A percentile compares a stretch with the other conserved stretches of the same genome.
Evolutionary conservation across 352 stramenopile species (phyloP).

Genomic region (Phytophthora pistaciae): DNA sequence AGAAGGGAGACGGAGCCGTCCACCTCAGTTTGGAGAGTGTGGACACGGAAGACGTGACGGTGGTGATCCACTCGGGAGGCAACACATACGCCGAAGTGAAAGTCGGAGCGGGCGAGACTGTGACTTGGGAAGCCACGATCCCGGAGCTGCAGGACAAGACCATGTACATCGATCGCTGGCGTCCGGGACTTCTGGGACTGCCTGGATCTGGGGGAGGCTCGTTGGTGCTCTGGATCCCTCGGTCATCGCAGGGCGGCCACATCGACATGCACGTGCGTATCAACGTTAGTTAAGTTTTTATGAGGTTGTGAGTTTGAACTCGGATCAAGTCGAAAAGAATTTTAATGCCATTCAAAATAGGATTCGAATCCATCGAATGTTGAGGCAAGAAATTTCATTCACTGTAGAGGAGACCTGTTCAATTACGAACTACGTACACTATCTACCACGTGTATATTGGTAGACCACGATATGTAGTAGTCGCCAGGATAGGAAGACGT

Average conservation of each 20-base stretch:
- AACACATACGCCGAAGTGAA: constrained; percentile 30
- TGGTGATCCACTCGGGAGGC: constrained; percentile 28
- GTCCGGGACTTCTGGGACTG: constrained; percentile 19
- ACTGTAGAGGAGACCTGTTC: no score
- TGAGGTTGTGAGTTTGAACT: no score
- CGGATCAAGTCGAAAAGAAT: not conserved
- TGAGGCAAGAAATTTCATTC: not conserved
- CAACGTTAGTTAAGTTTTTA: constrained; percentile 27
- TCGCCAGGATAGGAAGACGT: no score
- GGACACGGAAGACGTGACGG: constrained; percentile 29
- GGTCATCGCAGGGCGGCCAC: constrained; percentile 37
- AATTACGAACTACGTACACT: no score
- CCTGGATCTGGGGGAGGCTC: constrained; percentile 28
- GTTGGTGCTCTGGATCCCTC: constrained; percentile 49
- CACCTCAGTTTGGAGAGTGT: constrained; percentile 32
- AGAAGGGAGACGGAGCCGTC: constrained; percentile 31
- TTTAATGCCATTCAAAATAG: not conserved
- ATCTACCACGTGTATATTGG: no score
- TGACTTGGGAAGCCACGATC: constrained; percentile 28
- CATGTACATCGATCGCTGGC: constrained; percentile 32
- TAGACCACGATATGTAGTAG: no score
- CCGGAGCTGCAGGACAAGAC: constrained; percentile 30
- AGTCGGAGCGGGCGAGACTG: constrained; percentile 19
- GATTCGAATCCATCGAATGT: not conserved
- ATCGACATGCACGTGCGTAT: constrained; percentile 41